These are phyloP conservation scores for Phascolomyces articulosus DNA, from an alignment of 371 early-diverging fungal species.

Conservation along the genomic window DNA sequence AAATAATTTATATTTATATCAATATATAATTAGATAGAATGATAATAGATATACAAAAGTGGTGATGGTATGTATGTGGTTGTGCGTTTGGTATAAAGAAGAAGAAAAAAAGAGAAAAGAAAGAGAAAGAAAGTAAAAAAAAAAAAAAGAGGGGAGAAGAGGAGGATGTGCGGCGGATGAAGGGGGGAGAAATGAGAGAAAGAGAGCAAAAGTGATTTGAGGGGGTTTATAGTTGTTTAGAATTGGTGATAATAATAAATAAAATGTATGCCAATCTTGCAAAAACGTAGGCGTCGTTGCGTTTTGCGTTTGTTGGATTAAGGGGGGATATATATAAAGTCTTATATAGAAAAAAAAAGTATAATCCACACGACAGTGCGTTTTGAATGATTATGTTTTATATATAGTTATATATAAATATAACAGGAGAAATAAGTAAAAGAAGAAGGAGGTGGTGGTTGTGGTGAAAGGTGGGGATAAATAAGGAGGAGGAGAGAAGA, in stretches of 20 bases:
- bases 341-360: slow-evolving; percentile 8
- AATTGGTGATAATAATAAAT: too few species aligned
- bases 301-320: slow-evolving; percentile 4
- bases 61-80: too few species aligned
- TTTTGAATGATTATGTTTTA: not conserved
- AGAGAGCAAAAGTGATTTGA: slow-evolving; percentile 1
- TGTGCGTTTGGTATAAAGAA: too few species aligned
- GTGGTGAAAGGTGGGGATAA: not conserved
- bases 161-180: not conserved
- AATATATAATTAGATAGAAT: not conserved
- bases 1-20: too few species aligned
- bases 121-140: slow-evolving; percentile 1
- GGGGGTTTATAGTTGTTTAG: not conserved
- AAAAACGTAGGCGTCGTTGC: not conserved
- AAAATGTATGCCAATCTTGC: slow-evolving; percentile 3
- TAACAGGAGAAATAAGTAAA: not conserved
- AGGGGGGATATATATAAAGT: not conserved
- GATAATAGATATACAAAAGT: too few species aligned
- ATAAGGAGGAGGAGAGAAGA: not conserved
- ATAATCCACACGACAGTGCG: slow-evolving; percentile 1
- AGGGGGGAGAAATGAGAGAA: slow-evolving; percentile 5
- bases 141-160: not conserved
- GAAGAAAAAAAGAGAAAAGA: not conserved
- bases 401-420: too few species aligned
- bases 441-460: not conserved